Conservation (phyloP, 768 basidiomycete genomes). For the Phylloporus rhodoxanthus region DNA sequence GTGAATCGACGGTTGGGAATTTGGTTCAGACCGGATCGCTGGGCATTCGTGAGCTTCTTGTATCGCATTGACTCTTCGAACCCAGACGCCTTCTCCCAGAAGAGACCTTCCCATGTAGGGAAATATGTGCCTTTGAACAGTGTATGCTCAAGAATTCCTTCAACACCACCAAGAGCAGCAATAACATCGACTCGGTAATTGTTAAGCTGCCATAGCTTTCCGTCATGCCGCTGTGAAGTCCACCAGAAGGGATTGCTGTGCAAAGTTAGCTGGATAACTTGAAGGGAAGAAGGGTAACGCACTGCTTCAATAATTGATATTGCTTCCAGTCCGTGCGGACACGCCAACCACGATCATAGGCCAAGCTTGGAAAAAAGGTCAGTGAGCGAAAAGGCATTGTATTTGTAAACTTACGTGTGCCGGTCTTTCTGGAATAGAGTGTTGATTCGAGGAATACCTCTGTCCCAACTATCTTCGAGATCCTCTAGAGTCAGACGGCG, state of each 20-base stretch:
- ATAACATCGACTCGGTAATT: conserved; percentile 99
- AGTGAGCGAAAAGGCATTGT: background rate
- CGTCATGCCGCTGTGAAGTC: conserved; percentile 96
- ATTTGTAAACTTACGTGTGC: conserved; percentile 57
- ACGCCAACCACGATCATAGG: conserved; percentile 99
- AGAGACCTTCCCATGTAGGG: conserved; percentile 96
- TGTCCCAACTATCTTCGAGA: conserved; percentile 97
- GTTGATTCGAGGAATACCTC: conserved; percentile 97
- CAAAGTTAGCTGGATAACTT: conserved; percentile 8
- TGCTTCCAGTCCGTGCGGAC: conserved; percentile 98
- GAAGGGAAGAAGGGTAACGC: conserved; percentile 23
- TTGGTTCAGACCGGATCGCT: conserved; percentile 95
- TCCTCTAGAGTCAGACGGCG: conserved; percentile 95
- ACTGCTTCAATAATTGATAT: conserved; percentile 91
- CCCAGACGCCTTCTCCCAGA: conserved; percentile 98
- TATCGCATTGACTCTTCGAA: conserved; percentile 96
- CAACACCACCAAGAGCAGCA: conserved; percentile 94
- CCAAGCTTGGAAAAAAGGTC: conserved; percentile 46
- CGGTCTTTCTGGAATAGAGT: conserved; percentile 98
- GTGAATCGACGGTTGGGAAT: conserved; percentile 99
- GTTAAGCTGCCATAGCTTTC: conserved; percentile 95
- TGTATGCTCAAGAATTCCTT: conserved; percentile 94
- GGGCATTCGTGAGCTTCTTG: conserved; percentile 96
- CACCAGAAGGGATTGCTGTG: conserved; percentile 96
- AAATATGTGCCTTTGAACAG: conserved; percentile 97